Evolutionary conservation across 2,329 filamentous ascomycete species (phyloP).

Genomic region (Coniochaeta pulveracea): DNA sequence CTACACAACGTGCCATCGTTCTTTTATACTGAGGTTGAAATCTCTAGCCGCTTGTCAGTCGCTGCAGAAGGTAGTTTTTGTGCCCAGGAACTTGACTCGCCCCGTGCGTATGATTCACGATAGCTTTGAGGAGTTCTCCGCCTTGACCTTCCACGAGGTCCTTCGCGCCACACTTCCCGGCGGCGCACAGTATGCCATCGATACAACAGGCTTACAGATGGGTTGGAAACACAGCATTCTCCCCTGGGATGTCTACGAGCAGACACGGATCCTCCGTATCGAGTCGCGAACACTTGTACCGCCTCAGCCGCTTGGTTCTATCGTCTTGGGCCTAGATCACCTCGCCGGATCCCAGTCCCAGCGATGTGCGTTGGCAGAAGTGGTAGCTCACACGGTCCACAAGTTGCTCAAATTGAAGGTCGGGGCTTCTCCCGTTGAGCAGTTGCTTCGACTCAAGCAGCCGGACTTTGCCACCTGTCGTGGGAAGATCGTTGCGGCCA

Average conservation of each 20-base stretch:
- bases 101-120: neutral
- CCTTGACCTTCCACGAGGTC: neutral
- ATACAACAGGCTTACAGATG: neutral
- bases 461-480: too few relatives aligned
- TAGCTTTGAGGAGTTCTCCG: neutral
- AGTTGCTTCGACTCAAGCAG: too few relatives aligned
- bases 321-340: neutral
- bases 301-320: neutral
- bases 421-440: too few relatives aligned
- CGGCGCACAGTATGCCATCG: neutral
- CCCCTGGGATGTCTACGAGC: neutral
- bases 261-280: neutral
- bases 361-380: too few relatives aligned
- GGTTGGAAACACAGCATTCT: neutral
- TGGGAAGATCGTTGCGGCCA: too few relatives aligned
- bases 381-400: too few relatives aligned
- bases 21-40: too few relatives aligned
- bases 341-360: slow-evolving; percentile 1
- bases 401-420: too few relatives aligned
- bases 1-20: too few relatives aligned
- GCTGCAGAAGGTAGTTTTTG: too few relatives aligned
- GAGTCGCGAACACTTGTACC: neutral
- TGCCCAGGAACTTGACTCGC: too few relatives aligned
- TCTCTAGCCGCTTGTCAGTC: too few relatives aligned
- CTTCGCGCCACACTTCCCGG: neutral